These are phyloP conservation scores for Rhizophagus sp. DNA, from an alignment of 192 early-diverging fungal genomes.

Conservation along the genomic window DNA sequence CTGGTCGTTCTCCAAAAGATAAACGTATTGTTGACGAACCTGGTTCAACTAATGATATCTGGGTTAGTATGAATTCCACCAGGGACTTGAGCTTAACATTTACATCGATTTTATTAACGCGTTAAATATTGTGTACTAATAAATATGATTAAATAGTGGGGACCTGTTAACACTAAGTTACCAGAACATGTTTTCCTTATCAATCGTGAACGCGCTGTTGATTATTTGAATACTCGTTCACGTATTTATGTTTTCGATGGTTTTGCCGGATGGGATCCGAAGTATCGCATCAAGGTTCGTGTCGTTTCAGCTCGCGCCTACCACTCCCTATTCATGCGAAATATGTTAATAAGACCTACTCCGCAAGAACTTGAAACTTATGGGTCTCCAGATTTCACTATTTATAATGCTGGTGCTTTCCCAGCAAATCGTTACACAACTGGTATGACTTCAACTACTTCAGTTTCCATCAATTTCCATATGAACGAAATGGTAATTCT, in stretches of 20 bases:
- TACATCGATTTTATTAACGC: neutral
- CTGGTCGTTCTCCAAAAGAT: conserved; percentile 90
- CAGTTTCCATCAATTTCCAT: conserved; percentile 90
- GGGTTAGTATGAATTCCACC: conserved; percentile 47
- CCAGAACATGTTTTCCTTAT: conserved; percentile 78
- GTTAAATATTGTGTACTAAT: too few relatives aligned
- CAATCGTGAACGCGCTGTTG: conserved; percentile 94
- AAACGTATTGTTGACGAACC: conserved; percentile 97
- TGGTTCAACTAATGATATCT: conserved; percentile 82
- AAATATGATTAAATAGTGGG: conserved; percentile 63
- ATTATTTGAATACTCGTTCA: conserved; percentile 94
- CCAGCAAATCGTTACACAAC: conserved; percentile 92
- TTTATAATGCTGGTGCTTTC: conserved; percentile 95
- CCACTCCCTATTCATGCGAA: conserved; percentile 96
- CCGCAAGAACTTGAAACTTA: conserved; percentile 86
- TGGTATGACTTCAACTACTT: conserved; percentile 95
- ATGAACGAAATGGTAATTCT: conserved; percentile 97
- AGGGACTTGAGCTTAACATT: neutral
- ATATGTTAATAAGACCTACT: conserved; percentile 98
- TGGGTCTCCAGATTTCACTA: conserved; percentile 97
- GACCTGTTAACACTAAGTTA: conserved; percentile 95
- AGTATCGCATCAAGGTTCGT: conserved; percentile 97
- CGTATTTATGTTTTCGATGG: conserved; percentile 97
- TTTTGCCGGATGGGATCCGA: conserved; percentile 97
- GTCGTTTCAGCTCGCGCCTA: conserved; percentile 94